These are phyloP conservation scores for Dothistroma pini DNA, from an alignment of 2,329 filamentous ascomycete species.

Conservation along the genomic window DNA sequence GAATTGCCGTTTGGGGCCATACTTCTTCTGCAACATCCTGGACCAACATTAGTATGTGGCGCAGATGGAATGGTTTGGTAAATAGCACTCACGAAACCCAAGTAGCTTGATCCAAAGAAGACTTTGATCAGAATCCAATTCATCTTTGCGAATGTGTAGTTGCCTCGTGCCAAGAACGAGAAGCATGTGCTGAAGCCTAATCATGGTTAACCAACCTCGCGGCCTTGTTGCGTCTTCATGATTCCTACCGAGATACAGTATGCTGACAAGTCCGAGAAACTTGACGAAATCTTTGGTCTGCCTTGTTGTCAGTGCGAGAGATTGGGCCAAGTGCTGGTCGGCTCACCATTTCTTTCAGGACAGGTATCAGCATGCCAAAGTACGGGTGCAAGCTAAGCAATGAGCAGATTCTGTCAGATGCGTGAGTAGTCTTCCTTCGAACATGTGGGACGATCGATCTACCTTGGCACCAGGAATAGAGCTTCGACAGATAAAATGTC, in stretches of 20 bases:
- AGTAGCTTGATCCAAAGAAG: constrained; percentile 72
- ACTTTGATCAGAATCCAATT: constrained; percentile 59
- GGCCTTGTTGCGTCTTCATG: constrained; percentile 12
- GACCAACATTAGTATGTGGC: constrained; percentile 10
- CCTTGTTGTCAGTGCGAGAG: constrained; percentile 10
- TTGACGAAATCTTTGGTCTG: constrained; percentile 82
- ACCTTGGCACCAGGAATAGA: constrained; percentile 78
- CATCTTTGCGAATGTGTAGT: constrained; percentile 64
- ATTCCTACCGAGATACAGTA: constrained; percentile 68
- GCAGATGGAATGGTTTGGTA: neutral
- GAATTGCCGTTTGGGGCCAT: neutral
- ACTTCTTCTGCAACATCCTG: constrained; percentile 49
- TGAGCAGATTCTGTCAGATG: constrained; percentile 65
- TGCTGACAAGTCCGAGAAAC: constrained; percentile 71
- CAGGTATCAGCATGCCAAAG: constrained; percentile 85
- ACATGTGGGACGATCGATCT: constrained; percentile 13
- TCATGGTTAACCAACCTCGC: constrained; percentile 7
- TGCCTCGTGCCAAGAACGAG: constrained; percentile 68
- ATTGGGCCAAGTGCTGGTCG: neutral
- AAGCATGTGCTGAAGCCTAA: constrained; percentile 82
- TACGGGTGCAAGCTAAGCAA: constrained; percentile 83
- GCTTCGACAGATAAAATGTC: constrained; percentile 87
- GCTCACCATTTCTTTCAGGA: constrained; percentile 82
- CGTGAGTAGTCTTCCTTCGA: constrained; percentile 5
- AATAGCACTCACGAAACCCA: constrained; percentile 63